phyloP scores from a whole-genome alignment of 2,329 filamentous ascomycete genomes.

The Alternaria arborescens region DNA sequence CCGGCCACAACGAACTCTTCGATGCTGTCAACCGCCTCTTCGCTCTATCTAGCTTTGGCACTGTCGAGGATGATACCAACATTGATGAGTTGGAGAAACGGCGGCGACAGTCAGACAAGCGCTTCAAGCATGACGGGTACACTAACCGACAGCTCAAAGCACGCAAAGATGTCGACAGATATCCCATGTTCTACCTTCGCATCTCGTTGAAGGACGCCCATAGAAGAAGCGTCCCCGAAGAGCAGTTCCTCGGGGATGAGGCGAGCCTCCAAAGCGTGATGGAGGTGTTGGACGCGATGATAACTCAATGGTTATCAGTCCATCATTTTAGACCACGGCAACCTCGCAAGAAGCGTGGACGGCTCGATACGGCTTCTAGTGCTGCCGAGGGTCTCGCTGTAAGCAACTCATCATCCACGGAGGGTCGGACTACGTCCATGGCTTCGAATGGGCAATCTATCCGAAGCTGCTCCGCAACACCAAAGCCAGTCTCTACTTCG shows the following conservation, averaged over 20 bases:
- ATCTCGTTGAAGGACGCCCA: constrained; percentile 57
- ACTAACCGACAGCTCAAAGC: constrained; percentile 62
- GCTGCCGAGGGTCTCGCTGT: neutral
- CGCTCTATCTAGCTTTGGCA: constrained; percentile 77
- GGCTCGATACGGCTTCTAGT: constrained; percentile 9
- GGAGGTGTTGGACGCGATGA: constrained; percentile 72
- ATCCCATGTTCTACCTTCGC: constrained; percentile 89
- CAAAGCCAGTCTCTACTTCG: neutral
- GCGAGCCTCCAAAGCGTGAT: constrained; percentile 62
- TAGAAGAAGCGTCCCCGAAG: constrained; percentile 22
- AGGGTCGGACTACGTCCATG: neutral
- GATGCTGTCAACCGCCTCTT: constrained; percentile 83
- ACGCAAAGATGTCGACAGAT: constrained; percentile 76
- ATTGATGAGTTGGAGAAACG: constrained; percentile 50
- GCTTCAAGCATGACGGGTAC: constrained; percentile 59
- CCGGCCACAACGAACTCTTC: constrained; percentile 72
- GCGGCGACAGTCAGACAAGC: constrained; percentile 48
- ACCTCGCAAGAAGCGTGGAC: constrained; percentile 20
- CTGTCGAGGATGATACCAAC: constrained; percentile 58
- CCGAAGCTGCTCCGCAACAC: neutral
- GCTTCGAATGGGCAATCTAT: neutral
- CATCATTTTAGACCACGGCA: constrained; percentile 70
- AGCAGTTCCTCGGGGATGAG: constrained; percentile 35
- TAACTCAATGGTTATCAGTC: constrained; percentile 77
- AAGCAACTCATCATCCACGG: neutral